These are phyloP conservation scores for Talaromyces sp. DNA, from an alignment of 2,329 filamentous ascomycete species.

Conservation along the genomic window DNA sequence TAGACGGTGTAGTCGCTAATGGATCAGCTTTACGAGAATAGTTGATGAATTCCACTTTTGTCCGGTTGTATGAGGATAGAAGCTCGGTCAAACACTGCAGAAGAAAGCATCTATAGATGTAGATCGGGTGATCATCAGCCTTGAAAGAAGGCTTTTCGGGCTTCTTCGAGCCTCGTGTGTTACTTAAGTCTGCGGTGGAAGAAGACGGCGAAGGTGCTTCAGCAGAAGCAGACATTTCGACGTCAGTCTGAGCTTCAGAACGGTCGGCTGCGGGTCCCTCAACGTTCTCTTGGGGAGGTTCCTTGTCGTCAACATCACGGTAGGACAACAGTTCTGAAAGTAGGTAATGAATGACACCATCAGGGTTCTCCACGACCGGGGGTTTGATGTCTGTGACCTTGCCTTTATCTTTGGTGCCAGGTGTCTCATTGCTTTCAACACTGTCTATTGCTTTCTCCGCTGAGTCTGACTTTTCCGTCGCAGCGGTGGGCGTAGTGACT, in stretches of 20 bases:
- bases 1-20: slow-evolving; percentile 80
- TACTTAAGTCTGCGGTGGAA: slow-evolving; percentile 23
- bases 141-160: slow-evolving; percentile 72
- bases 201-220: slow-evolving; percentile 31
- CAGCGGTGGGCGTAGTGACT: slow-evolving; percentile 33
- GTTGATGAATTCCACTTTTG: slow-evolving; percentile 98
- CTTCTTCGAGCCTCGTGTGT: slow-evolving; percentile 52
- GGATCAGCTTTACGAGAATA: slow-evolving; percentile 89
- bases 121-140: slow-evolving; percentile 87
- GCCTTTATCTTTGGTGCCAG: slow-evolving; percentile 27
- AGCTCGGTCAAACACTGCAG: slow-evolving; percentile 88
- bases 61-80: slow-evolving; percentile 82
- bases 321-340: slow-evolving; percentile 89
- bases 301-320: slow-evolving; percentile 84
- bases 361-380: slow-evolving; percentile 82
- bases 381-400: slow-evolving; percentile 69
- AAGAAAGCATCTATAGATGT: slow-evolving; percentile 92
- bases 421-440: slow-evolving; percentile 11
- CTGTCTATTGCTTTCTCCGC: slow-evolving; percentile 28
- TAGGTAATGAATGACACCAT: slow-evolving; percentile 91
- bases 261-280: slow-evolving; percentile 25
- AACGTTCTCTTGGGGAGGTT: slow-evolving; percentile 38
- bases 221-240: slow-evolving; percentile 46
- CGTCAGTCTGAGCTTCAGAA: slow-evolving; percentile 35
- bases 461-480: slow-evolving; percentile 18